A percentile compares a stretch with the other conserved stretches of the same genome.
phyloP scores from a whole-genome alignment of 1,139 yeast species.

The Debaryomyces robertsiae region DNA sequence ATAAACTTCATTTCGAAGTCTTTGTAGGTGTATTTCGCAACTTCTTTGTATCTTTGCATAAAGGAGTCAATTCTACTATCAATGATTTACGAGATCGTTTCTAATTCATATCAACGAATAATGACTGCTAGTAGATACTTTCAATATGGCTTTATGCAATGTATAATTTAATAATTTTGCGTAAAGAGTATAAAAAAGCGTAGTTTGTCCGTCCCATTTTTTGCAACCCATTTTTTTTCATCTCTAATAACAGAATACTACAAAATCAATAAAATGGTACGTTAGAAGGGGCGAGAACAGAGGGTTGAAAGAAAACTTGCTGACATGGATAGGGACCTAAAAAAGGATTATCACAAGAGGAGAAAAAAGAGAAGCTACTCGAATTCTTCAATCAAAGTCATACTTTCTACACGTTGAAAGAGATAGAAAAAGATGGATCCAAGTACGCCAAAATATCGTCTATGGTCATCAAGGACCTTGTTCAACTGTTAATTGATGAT shows the following conservation, averaged over 20 bases:
- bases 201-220: not conserved
- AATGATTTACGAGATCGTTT: too few relatives aligned
- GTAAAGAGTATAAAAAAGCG: too few relatives aligned
- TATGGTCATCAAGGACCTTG: constrained; percentile 53
- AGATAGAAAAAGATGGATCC: constrained; percentile 49
- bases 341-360: constrained; percentile 39
- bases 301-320: not conserved
- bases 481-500: constrained; percentile 49
- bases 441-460: constrained; percentile 48
- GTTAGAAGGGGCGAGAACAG: not conserved
- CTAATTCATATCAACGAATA: too few relatives aligned
- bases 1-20: too few relatives aligned
- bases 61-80: too few relatives aligned
- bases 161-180: too few relatives aligned
- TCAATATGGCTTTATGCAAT: too few relatives aligned
- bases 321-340: constrained; percentile 26
- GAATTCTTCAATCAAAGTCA: constrained; percentile 43
- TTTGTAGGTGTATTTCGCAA: too few relatives aligned
- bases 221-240: constrained; percentile 5
- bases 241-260: not conserved
- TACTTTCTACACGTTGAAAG: constrained; percentile 49
- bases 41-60: too few relatives aligned
- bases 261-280: not conserved
- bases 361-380: constrained; percentile 39
- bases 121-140: too few relatives aligned